A percentile compares a stretch with the other conserved stretches of the same genome.
Evolutionary conservation across 768 basidiomycete species (phyloP).

Genomic region (Phlebiopsis flavidoalba): DNA sequence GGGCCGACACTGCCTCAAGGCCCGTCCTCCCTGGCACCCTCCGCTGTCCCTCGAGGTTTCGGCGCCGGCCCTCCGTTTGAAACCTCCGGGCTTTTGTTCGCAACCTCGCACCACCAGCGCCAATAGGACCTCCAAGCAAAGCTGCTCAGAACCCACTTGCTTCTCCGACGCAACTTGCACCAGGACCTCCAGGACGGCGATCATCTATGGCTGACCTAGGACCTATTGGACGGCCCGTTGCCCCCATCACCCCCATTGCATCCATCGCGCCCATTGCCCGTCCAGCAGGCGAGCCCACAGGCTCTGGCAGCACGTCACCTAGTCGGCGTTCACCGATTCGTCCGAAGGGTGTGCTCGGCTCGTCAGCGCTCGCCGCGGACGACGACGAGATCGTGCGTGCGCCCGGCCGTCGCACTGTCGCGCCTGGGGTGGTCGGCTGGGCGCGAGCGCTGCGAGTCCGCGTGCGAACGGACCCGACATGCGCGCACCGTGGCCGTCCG

Average conservation of each 20-base stretch:
- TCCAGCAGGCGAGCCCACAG: conserved; percentile 39
- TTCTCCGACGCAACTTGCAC: conserved; percentile 34
- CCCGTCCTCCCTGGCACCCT: conserved; percentile 45
- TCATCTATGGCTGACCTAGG: conserved; percentile 44
- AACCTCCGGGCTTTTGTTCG: conserved; percentile 38
- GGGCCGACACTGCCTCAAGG: conserved; percentile 41
- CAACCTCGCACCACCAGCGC: conserved; percentile 27
- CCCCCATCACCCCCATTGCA: conserved; percentile 47
- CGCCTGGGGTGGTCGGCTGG: conserved; percentile 42
- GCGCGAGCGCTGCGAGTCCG: conserved; percentile 38
- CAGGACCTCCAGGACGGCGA: conserved; percentile 45
- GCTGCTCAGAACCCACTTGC: conserved; percentile 30
- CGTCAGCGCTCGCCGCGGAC: conserved; percentile 71
- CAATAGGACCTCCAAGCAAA: conserved; percentile 36
- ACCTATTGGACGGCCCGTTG: conserved; percentile 48
- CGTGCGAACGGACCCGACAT: conserved; percentile 28
- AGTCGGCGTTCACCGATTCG: conserved; percentile 44
- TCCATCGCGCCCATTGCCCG: conserved; percentile 66
- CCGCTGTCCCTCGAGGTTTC: conserved; percentile 51
- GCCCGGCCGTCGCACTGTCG: conserved; percentile 33
- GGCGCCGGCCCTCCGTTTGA: conserved; percentile 50
- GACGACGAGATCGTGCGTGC: conserved; percentile 73
- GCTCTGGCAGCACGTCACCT: conserved; percentile 59
- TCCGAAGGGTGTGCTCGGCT: conserved; percentile 67
- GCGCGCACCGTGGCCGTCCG: conserved; percentile 37